Conservation (phyloP, 2,329 filamentous ascomycete genomes). For the Tolypocladium amazonense region DNA sequence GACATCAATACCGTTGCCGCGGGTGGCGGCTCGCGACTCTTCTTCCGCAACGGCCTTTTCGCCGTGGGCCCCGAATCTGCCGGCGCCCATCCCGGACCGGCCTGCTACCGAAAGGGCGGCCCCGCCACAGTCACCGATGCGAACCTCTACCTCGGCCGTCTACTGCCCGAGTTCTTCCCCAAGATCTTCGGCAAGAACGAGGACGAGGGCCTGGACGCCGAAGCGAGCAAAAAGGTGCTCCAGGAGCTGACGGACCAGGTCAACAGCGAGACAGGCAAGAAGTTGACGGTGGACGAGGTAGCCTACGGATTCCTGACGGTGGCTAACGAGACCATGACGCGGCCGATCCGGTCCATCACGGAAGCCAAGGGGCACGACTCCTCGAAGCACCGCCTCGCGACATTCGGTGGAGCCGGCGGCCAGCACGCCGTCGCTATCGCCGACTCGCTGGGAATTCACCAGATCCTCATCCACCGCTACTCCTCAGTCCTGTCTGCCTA, state of each 20-base stretch:
- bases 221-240: constrained; percentile 27
- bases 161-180: constrained; percentile 54
- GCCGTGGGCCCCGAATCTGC: constrained; percentile 64
- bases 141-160: constrained; percentile 56
- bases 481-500: constrained; percentile 36
- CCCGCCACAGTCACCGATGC: constrained; percentile 64
- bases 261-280: constrained; percentile 26
- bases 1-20: constrained; percentile 77
- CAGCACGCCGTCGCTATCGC: constrained; percentile 35
- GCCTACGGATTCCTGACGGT: constrained; percentile 26
- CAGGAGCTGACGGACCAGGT: constrained; percentile 29
- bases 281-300: constrained; percentile 20
- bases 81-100: constrained; percentile 59
- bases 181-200: constrained; percentile 37
- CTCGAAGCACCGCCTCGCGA: constrained; percentile 23
- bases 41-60: constrained; percentile 63
- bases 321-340: constrained; percentile 24
- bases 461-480: constrained; percentile 32
- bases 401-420: constrained; percentile 28
- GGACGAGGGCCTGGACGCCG: constrained; percentile 23
- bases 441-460: constrained; percentile 28
- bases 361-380: constrained; percentile 25
- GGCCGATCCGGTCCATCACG: constrained; percentile 23
- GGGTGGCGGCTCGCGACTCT: constrained; percentile 58
- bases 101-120: constrained; percentile 61